Evolutionary conservation across 2,329 filamentous ascomycete species (phyloP).

Genomic region (Cordyceps militaris): DNA sequence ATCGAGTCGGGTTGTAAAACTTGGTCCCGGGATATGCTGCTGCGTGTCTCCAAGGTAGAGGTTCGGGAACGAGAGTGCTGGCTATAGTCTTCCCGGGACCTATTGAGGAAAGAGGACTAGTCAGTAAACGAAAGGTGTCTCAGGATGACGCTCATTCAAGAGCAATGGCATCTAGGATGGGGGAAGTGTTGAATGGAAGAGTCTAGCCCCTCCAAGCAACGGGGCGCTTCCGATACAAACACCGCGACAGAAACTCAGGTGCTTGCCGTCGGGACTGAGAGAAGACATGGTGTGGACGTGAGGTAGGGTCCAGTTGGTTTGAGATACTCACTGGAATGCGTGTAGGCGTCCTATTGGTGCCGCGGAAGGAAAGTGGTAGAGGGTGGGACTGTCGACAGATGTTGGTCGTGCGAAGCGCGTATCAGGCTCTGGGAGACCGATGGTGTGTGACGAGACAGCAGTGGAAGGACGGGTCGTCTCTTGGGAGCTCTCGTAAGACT

Average conservation of each 20-base stretch:
- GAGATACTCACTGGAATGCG: slow-evolving; percentile 11
- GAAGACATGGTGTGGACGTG: not conserved
- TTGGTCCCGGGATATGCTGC: slow-evolving; percentile 31
- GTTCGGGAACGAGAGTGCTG: slow-evolving; percentile 13
- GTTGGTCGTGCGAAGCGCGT: slow-evolving; percentile 47
- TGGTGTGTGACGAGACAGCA: slow-evolving; percentile 24
- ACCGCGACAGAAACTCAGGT: not conserved
- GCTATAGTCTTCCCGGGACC: slow-evolving; percentile 16
- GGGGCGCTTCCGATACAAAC: not conserved
- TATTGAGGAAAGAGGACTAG: slow-evolving; percentile 21
- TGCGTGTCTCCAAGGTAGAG: slow-evolving; percentile 24
- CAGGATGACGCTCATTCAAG: not conserved
- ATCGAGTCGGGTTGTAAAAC: not conserved
- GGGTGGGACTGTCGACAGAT: slow-evolving; percentile 53
- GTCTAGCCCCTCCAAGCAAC: not conserved
- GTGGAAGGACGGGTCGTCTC: not conserved
- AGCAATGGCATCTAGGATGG: not conserved
- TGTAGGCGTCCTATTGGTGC: slow-evolving; percentile 5
- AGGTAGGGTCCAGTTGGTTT: not conserved
- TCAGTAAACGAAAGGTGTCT: slow-evolving; percentile 19
- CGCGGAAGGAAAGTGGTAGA: slow-evolving; percentile 48
- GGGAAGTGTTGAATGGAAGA: not conserved
- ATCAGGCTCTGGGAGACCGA: slow-evolving; percentile 41
- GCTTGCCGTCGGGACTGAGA: not conserved
- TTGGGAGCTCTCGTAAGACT: not conserved